Conservation (phyloP, 2,329 filamentous ascomycete genomes). For the Knufia fluminis region DNA sequence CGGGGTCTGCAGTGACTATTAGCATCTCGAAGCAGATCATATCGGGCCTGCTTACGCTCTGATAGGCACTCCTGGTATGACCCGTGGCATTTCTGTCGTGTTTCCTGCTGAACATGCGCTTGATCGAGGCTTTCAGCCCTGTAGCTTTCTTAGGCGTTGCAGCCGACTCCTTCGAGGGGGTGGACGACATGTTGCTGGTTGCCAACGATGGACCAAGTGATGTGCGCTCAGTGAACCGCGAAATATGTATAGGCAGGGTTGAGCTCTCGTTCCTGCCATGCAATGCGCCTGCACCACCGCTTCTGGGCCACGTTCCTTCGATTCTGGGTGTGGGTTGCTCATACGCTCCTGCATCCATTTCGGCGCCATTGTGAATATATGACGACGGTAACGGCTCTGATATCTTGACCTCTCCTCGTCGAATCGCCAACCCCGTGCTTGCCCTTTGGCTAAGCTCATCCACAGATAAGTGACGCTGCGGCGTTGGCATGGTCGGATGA, state of each 20-base stretch:
- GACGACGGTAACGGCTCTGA: constrained; percentile 24
- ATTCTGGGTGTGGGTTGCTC: neutral
- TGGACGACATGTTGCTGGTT: constrained; percentile 19
- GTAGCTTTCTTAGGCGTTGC: constrained; percentile 15
- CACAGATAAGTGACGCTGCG: constrained; percentile 5
- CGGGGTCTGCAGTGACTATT: neutral
- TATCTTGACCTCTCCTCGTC: constrained; percentile 27
- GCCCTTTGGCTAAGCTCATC: constrained; percentile 8
- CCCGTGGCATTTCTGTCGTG: constrained; percentile 10
- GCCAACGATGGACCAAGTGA: constrained; percentile 17
- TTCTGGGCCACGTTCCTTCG: constrained; percentile 13
- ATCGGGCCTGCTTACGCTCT: constrained; percentile 1
- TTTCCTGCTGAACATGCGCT: constrained; percentile 22
- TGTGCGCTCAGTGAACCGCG: constrained; percentile 10
- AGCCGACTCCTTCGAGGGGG: constrained; percentile 17
- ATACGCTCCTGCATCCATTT: constrained; percentile 2
- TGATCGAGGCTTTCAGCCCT: constrained; percentile 19
- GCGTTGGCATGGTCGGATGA: neutral
- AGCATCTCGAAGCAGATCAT: neutral
- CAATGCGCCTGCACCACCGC: constrained; percentile 11
- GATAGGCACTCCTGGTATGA: neutral
- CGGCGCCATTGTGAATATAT: constrained; percentile 5
- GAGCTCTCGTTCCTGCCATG: constrained; percentile 7
- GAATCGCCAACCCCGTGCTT: constrained; percentile 20
- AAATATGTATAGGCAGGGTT: constrained; percentile 13